A percentile compares a stretch with the other conserved stretches of the same genome.
phyloP scores from a whole-genome alignment of 176 grass and related monocot species.

The Dactylis glomerata region DNA sequence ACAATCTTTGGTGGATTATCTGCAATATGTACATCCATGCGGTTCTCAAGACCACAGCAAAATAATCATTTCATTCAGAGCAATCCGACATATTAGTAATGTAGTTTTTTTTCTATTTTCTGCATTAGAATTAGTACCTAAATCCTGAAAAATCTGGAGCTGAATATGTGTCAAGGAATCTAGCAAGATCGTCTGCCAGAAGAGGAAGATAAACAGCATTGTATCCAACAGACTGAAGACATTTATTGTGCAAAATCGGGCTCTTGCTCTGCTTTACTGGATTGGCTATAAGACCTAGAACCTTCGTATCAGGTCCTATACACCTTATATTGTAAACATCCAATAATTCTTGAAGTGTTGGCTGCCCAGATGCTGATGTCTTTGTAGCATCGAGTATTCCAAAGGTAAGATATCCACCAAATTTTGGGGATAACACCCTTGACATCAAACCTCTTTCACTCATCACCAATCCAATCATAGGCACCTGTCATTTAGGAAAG shows the following conservation, averaged over 20 bases:
- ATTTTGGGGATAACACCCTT: constrained; percentile 74
- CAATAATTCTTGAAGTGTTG: constrained; percentile 73
- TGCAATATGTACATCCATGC: not conserved
- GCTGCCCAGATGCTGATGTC: constrained; percentile 72
- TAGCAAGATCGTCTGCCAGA: constrained; percentile 78
- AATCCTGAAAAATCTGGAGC: constrained; percentile 88
- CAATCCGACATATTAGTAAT: not conserved
- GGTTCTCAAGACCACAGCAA: not conserved
- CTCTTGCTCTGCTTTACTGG: constrained; percentile 93
- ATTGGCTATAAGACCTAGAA: constrained; percentile 84
- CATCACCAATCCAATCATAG: constrained; percentile 96
- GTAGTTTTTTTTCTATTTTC: not conserved
- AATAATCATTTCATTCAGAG: constrained; percentile 15
- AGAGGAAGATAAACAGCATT: constrained; percentile 93
- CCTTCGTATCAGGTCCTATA: constrained; percentile 73
- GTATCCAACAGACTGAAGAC: constrained; percentile 68
- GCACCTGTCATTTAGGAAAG: constrained; percentile 55
- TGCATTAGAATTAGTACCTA: constrained; percentile 57
- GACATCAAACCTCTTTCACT: constrained; percentile 85
- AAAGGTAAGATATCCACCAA: constrained; percentile 92
- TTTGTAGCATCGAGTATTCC: constrained; percentile 66
- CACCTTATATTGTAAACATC: constrained; percentile 73
- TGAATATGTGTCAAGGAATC: constrained; percentile 78
- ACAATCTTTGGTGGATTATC: constrained; percentile 3
- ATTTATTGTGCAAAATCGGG: constrained; percentile 86